phyloP scores from a whole-genome alignment of 768 basidiomycete species.

The Paxillus ammoniavirescens region DNA sequence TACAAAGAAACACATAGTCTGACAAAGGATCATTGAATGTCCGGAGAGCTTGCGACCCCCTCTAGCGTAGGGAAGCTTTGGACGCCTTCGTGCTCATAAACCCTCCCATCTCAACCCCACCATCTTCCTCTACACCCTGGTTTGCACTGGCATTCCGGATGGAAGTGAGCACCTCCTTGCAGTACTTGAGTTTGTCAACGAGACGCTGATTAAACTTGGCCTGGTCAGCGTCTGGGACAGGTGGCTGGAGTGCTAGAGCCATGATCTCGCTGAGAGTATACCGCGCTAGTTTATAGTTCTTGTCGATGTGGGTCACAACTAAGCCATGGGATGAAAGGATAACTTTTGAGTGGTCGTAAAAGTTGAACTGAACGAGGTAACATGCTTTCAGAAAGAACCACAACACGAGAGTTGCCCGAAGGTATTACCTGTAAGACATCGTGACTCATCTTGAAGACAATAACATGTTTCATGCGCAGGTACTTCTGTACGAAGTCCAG shows the following conservation, averaged over 20 bases:
- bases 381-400: slow-evolving; percentile 1
- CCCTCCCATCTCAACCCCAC: background rate
- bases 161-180: slow-evolving; percentile 77
- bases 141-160: slow-evolving; percentile 60
- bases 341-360: slow-evolving; percentile 95
- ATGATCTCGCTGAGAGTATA: slow-evolving; percentile 74
- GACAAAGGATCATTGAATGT: background rate
- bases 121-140: slow-evolving; percentile 19
- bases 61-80: slow-evolving; percentile 18
- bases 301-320: slow-evolving; percentile 87
- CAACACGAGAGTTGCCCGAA: background rate
- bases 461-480: slow-evolving; percentile 94
- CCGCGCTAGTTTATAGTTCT: slow-evolving; percentile 74
- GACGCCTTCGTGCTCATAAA: slow-evolving; percentile 15
- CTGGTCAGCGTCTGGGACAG: slow-evolving; percentile 47
- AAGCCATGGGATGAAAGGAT: slow-evolving; percentile 81
- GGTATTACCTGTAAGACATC: slow-evolving; percentile 87
- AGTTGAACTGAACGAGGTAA: slow-evolving; percentile 79
- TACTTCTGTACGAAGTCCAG: slow-evolving; percentile 98
- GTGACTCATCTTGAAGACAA: slow-evolving; percentile 94
- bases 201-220: slow-evolving; percentile 62
- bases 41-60: background rate
- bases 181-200: slow-evolving; percentile 81
- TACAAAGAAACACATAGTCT: background rate
- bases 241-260: slow-evolving; percentile 45